Conservation (phyloP, 2,329 filamentous ascomycete species). For the Colletotrichum chrysophilum region DNA sequence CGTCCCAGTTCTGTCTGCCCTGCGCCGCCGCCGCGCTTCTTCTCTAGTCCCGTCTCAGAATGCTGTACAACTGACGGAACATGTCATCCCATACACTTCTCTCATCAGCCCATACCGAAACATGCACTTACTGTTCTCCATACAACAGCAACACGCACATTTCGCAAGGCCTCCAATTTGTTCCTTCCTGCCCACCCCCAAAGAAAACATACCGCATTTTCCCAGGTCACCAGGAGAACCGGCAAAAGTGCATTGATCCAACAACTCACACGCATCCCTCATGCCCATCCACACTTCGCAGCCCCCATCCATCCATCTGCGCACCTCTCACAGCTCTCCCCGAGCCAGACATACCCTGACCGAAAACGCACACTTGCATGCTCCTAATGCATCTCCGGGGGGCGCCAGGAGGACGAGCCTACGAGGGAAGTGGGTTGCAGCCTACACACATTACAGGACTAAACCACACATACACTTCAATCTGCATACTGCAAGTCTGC, state of each 20-base stretch:
- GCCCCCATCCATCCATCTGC: neutral
- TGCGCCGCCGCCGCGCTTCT: neutral
- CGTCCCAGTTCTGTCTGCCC: neutral
- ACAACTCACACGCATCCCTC: neutral
- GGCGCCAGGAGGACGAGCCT: neutral
- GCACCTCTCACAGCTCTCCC: neutral
- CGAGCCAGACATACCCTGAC: neutral
- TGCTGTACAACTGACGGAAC: neutral
- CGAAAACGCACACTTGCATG: conserved; percentile 16
- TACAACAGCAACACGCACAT: neutral
- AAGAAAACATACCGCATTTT: neutral
- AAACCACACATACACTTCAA: neutral
- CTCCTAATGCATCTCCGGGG: neutral
- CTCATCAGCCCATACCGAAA: neutral
- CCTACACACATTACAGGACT: neutral
- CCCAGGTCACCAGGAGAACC: neutral
- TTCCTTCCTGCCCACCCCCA: neutral
- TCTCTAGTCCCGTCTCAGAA: neutral
- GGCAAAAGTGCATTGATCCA: neutral
- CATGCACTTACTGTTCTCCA: neutral
- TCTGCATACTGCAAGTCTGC: neutral
- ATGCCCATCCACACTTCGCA: neutral
- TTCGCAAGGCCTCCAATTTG: neutral
- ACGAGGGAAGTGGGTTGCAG: neutral
- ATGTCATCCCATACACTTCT: conserved; percentile 14